Percentiles rank a stretch among this genome's conserved stretches.
phyloP scores from a whole-genome alignment of 345 rosid genomes.

The Carallia pectinifolia region DNA sequence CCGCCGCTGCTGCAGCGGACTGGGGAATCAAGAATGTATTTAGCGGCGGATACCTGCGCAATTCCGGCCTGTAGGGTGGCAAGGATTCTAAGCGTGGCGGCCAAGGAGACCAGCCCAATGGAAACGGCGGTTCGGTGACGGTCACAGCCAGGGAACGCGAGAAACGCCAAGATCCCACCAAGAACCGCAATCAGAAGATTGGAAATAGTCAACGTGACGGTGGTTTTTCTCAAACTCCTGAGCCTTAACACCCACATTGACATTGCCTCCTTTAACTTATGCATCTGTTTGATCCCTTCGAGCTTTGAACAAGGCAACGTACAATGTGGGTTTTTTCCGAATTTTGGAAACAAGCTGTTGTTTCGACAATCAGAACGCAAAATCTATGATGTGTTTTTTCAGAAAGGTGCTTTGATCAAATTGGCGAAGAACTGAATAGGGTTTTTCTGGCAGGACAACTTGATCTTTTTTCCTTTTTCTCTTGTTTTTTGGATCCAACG shows the following conservation, averaged over 20 bases:
- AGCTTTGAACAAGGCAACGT: neutral
- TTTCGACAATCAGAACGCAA: no score
- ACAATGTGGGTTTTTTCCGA: neutral
- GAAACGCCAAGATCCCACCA: slow-evolving; percentile 47
- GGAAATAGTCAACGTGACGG: slow-evolving; percentile 43
- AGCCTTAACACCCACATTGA: slow-evolving; percentile 41
- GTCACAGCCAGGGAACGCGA: slow-evolving; percentile 39
- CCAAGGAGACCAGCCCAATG: slow-evolving; percentile 43
- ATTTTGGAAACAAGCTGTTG: neutral
- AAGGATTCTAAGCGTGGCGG: slow-evolving; percentile 49
- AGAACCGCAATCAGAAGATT: slow-evolving; percentile 43
- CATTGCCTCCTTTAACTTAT: slow-evolving; percentile 2
- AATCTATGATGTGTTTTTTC: no score
- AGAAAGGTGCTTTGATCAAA: no score
- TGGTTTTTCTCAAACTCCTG: slow-evolving; percentile 43
- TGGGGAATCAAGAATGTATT: slow-evolving; percentile 51
- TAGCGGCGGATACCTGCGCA: slow-evolving; percentile 72
- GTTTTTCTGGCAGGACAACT: no score
- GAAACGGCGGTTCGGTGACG: slow-evolving; percentile 22
- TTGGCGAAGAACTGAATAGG: no score
- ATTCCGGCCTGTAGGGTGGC: slow-evolving; percentile 54
- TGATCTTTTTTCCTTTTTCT: no score
- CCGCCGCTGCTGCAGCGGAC: slow-evolving; percentile 1
- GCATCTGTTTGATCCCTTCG: neutral
- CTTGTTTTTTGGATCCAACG: no score